Conservation (phyloP, 2,329 filamentous ascomycete species). For the Sporothrix euskadiensis region DNA sequence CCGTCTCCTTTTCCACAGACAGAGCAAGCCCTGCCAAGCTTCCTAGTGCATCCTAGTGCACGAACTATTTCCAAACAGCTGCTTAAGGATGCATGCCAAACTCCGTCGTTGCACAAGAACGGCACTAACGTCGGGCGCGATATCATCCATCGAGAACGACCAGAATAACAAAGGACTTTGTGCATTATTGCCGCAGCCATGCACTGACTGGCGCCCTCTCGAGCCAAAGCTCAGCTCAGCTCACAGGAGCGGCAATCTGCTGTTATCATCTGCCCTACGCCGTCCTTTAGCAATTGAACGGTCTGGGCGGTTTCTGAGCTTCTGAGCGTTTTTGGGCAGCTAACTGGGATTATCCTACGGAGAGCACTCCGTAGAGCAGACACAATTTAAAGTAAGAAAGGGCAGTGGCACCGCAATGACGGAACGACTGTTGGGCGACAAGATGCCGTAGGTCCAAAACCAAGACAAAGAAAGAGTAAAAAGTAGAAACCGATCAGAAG, state of each 20-base stretch:
- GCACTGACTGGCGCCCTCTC: not conserved
- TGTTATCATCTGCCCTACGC: too few relatives aligned
- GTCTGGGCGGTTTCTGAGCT: not conserved
- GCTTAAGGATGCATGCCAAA: not conserved
- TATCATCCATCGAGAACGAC: not conserved
- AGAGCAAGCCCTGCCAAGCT: not conserved
- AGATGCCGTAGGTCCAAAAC: not conserved
- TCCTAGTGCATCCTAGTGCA: not conserved
- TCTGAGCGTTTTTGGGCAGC: not conserved
- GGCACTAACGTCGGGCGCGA: not conserved
- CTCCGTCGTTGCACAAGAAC: not conserved
- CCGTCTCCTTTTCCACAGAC: too few relatives aligned
- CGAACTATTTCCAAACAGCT: not conserved
- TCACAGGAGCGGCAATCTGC: too few relatives aligned
- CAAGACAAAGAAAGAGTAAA: not conserved
- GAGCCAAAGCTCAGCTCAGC: too few relatives aligned
- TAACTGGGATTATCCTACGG: not conserved
- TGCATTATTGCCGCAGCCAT: not conserved
- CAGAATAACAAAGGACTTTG: not conserved
- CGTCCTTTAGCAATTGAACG: too few relatives aligned
- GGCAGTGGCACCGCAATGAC: not conserved
- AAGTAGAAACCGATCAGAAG: not conserved
- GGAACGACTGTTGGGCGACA: not conserved
- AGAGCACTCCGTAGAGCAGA: too few relatives aligned
- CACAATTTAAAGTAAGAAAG: too few relatives aligned